Evolutionary conservation across 805 yeast species (phyloP).

Genomic region (Saturnispora dispora): DNA sequence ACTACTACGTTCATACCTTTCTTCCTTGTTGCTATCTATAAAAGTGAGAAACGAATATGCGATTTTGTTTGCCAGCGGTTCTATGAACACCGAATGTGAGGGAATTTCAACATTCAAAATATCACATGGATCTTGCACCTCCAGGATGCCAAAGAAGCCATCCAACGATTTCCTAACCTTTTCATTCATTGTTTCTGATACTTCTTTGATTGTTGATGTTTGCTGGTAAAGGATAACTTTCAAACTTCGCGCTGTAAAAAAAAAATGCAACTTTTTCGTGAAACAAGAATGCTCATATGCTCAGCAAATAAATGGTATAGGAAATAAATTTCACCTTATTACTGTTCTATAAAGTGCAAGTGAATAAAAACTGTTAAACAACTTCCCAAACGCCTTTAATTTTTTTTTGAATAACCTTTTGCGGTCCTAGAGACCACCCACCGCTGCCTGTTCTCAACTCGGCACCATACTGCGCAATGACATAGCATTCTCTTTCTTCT

Average conservation of each 20-base stretch:
- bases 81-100: constrained; percentile 5
- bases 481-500: constrained; percentile 76
- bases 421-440: constrained; percentile 87
- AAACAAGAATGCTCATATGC: background rate
- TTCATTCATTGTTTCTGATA: background rate
- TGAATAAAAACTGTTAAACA: constrained; percentile 2
- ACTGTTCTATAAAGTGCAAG: background rate
- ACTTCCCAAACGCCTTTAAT: constrained; percentile 57
- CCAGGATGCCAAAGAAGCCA: background rate
- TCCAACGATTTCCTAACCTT: constrained; percentile 2
- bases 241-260: background rate
- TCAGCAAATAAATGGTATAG: constrained; percentile 1
- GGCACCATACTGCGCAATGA: constrained; percentile 85
- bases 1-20: constrained; percentile 24
- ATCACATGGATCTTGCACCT: background rate
- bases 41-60: constrained; percentile 33
- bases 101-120: constrained; percentile 4
- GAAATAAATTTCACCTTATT: background rate
- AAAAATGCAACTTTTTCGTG: background rate
- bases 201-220: background rate
- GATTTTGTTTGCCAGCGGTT: constrained; percentile 24
- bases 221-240: background rate
- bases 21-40: constrained; percentile 21
- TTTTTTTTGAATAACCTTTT: constrained; percentile 66
- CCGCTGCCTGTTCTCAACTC: constrained; percentile 57